phyloP scores from a whole-genome alignment of 1,139 yeast species.

The Tardiomyces depauwii region DNA sequence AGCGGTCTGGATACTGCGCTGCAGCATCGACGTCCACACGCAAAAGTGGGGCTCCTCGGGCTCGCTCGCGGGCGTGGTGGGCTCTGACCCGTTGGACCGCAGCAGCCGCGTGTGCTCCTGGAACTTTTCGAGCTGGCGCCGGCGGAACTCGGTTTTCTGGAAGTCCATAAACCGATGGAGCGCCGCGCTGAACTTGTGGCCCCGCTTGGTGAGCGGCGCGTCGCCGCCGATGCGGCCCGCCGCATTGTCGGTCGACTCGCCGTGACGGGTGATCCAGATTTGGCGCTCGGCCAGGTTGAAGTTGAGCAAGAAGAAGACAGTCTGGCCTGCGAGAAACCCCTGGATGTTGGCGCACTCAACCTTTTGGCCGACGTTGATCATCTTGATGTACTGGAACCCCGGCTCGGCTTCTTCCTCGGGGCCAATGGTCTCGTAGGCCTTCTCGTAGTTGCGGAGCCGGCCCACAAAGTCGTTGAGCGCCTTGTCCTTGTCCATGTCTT shows the following conservation, averaged over 20 bases:
- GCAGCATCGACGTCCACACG: constrained; percentile 88
- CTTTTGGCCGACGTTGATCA: constrained; percentile 93
- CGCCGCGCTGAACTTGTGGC: constrained; percentile 60
- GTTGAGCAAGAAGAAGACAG: constrained; percentile 79
- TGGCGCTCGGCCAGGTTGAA: constrained; percentile 86
- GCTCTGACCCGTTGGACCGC: constrained; percentile 19
- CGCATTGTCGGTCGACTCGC: constrained; percentile 80
- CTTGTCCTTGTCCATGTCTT: constrained; percentile 67
- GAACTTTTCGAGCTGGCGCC: constrained; percentile 48
- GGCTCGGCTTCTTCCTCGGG: constrained; percentile 47
- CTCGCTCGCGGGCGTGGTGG: constrained; percentile 26
- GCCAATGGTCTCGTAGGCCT: constrained; percentile 83
- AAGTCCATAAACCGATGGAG: constrained; percentile 61
- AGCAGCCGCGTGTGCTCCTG: constrained; percentile 25
- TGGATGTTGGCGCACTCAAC: constrained; percentile 85
- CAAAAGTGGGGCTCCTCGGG: constrained; percentile 62
- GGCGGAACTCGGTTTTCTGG: constrained; percentile 62
- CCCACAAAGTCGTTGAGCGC: constrained; percentile 78
- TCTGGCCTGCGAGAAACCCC: constrained; percentile 89
- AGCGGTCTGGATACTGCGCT: constrained; percentile 70
- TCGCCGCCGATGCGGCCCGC: constrained; percentile 90
- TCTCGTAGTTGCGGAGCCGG: constrained; percentile 72
- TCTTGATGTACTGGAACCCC: constrained; percentile 75
- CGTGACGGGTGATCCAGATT: constrained; percentile 93
- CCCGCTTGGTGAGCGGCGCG: constrained; percentile 68